Conservation (phyloP, 305 asterid species). For the Fraxinus sp. region DNA sequence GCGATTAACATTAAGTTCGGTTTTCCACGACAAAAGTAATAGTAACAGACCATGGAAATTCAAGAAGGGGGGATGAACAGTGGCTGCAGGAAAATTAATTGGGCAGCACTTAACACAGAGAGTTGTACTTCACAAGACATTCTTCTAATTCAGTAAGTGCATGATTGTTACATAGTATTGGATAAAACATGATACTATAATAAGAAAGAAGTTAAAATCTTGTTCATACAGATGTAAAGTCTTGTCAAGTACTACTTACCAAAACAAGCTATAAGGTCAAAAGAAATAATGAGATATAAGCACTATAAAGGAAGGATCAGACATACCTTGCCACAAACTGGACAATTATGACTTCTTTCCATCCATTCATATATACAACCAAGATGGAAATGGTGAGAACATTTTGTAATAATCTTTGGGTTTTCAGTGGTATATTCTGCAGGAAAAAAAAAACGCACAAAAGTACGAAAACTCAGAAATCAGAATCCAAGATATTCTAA, state of each 20-base stretch:
- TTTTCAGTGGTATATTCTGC: constrained; percentile 81
- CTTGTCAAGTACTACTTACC: not conserved
- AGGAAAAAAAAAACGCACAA: constrained; percentile 12
- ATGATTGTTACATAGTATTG: not conserved
- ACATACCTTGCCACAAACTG: constrained; percentile 81
- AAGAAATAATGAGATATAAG: not conserved
- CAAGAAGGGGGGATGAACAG: not conserved
- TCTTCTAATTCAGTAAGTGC: not conserved
- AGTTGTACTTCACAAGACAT: not conserved
- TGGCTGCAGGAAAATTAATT: not conserved
- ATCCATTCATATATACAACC: constrained; percentile 98
- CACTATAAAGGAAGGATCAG: constrained; percentile 7
- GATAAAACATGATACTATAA: not conserved
- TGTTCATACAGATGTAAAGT: not conserved
- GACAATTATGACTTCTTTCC: constrained; percentile 95
- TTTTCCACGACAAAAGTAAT: not conserved
- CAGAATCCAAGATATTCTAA: not conserved
- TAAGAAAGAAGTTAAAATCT: not conserved
- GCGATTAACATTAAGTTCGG: not conserved
- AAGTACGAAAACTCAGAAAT: constrained; percentile 7
- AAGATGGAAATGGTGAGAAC: constrained; percentile 89
- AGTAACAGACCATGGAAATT: not conserved
- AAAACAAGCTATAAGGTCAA: not conserved
- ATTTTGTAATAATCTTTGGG: constrained; percentile 74
- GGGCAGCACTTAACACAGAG: not conserved